phyloP scores from a whole-genome alignment of 1,284 basidiomycete genomes.

The Marasmius sp. region DNA sequence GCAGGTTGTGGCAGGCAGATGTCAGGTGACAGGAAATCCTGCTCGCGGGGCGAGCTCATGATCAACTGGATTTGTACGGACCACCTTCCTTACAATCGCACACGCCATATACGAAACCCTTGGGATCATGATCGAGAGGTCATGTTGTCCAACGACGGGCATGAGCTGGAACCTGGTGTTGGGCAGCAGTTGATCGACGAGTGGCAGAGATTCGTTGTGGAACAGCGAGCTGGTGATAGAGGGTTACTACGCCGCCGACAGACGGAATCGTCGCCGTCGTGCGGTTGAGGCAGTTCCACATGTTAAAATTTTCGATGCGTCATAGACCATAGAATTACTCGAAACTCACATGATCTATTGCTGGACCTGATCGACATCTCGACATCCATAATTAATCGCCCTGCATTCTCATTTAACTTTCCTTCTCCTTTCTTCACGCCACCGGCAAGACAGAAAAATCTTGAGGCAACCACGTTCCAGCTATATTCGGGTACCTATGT shows the following conservation, averaged over 20 bases:
- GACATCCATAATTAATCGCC: no score
- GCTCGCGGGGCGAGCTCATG: slow-evolving; percentile 46
- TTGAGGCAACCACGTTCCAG: no score
- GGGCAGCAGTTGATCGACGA: slow-evolving; percentile 75
- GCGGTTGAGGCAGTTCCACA: no score
- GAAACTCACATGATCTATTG: no score
- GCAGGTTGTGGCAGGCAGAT: slow-evolving; percentile 38
- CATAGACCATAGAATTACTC: no score
- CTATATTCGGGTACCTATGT: no score
- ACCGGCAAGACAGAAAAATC: no score
- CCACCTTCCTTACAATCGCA: slow-evolving; percentile 76
- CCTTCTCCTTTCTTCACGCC: no score
- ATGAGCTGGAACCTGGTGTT: slow-evolving; percentile 85
- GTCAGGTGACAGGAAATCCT: slow-evolving; percentile 48
- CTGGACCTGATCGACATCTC: no score
- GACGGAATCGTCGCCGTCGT: no score
- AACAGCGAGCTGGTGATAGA: neutral
- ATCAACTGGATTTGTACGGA: slow-evolving; percentile 84
- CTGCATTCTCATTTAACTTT: no score
- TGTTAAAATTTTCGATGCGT: no score
- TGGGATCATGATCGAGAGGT: slow-evolving; percentile 93
- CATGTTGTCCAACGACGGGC: slow-evolving; percentile 91
- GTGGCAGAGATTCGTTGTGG: slow-evolving; percentile 50
- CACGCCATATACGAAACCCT: slow-evolving; percentile 82
- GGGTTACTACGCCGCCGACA: neutral